These are phyloP conservation scores for Rhodotorula glutinis DNA, from an alignment of 1,284 basidiomycete species.

Conservation along the genomic window DNA sequence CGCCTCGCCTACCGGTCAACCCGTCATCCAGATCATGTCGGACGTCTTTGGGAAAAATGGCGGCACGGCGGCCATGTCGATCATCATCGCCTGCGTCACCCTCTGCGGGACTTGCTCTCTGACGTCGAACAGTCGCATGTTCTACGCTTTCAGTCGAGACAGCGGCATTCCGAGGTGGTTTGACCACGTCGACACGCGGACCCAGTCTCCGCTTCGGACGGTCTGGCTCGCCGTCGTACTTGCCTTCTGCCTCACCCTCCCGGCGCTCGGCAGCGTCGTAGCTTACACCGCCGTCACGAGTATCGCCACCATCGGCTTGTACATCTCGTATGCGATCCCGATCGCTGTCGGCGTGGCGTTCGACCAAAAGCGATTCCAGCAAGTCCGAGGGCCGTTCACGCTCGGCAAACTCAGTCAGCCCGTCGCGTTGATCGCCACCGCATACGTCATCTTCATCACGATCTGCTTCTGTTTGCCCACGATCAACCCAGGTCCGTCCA, in stretches of 20 bases:
- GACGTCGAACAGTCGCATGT: constrained; percentile 73
- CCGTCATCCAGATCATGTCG: constrained; percentile 70
- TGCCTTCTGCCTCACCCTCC: constrained; percentile 69
- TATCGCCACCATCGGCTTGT: constrained; percentile 62
- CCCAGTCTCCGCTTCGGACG: constrained; percentile 64
- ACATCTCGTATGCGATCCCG: constrained; percentile 56
- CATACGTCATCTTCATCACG: constrained; percentile 43
- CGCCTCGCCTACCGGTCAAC: constrained; percentile 59
- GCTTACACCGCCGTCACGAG: constrained; percentile 70
- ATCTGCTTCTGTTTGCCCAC: constrained; percentile 43
- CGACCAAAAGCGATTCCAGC: constrained; percentile 59
- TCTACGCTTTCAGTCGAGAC: constrained; percentile 63
- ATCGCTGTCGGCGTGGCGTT: constrained; percentile 61
- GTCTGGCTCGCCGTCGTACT: constrained; percentile 73
- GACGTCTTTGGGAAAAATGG: constrained; percentile 68
- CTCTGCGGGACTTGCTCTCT: constrained; percentile 59
- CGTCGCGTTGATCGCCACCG: constrained; percentile 27
- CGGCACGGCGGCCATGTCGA: constrained; percentile 51
- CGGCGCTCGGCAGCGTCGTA: constrained; percentile 65
- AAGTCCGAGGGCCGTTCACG: constrained; percentile 62
- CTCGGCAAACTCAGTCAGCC: constrained; percentile 52
- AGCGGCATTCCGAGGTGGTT: constrained; percentile 61
- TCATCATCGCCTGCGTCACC: constrained; percentile 67
- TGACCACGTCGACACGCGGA: constrained; percentile 59
- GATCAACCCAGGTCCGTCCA: constrained; percentile 3